Evolutionary conservation across 1,284 basidiomycete genomes (phyloP), one percentile per base, ranked within the genome.

Genomic region (Cryptococcus sp.): DNA sequence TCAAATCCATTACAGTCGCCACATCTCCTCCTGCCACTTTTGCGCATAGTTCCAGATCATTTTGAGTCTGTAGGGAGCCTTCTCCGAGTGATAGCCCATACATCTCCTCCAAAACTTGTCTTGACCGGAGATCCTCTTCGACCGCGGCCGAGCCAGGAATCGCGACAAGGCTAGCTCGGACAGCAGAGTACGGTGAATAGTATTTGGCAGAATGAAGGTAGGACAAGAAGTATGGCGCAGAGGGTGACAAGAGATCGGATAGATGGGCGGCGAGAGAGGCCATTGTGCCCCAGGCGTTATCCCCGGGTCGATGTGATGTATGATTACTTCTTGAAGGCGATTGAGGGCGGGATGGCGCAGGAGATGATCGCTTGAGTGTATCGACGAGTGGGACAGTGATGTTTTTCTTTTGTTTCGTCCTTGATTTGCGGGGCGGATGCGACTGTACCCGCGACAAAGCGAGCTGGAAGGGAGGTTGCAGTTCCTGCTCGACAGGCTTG

Each of bases 131-230:
- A n/a, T 51, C 53, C 36, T 54, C 54, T n/a, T 46, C 28, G 7
- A 36, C 25, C 3, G 39, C n/a, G 2, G 42, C 18, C 16, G 19
- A 14, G 5, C 57, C 42, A 0, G 66, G 61, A 1, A 69, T 46
- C 7, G 46, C 48, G 1, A 43, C 47, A 10, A 75, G 52, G 10
- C 61, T 54, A 13, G 67, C 65, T 22, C 58, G 50, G 3, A 66
- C 59, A 0, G 72, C 70, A 21, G 60, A 53, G 46, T 72, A 64
- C 0, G 66, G 57, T 1, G 63, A 63, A 24, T 48, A 52, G 48
- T 70, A 68, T 37, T 63, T 52, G 7, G 67, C 62, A 9, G 64
- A 58, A 46, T 72, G 68, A 25, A 74, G 55, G 44, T 61, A 73
- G 1, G 59, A 54, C 1, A 59, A 36, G 48, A 71, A 75, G 52